Evolutionary conservation across 345 rosid species (phyloP).

Genomic region (Aquilaria malaccensis): DNA sequence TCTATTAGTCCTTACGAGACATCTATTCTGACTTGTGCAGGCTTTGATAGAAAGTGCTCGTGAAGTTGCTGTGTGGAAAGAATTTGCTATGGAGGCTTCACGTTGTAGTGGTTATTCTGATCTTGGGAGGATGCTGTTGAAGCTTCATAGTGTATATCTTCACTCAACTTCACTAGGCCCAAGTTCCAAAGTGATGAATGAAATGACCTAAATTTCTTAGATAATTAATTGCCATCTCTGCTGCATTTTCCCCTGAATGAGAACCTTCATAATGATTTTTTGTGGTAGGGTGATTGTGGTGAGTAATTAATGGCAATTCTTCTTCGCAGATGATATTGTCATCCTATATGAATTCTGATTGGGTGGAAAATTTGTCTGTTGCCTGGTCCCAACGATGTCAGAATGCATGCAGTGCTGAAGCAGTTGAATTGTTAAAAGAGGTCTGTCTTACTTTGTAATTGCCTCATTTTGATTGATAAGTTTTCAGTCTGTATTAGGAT

Average conservation of each 20-base stretch:
- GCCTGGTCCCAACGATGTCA: conserved; percentile 70
- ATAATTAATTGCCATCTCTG: background rate
- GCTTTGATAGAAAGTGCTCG: conserved; percentile 70
- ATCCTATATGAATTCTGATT: conserved; percentile 50
- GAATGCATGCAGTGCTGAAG: conserved; percentile 69
- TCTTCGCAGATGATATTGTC: conserved; percentile 71
- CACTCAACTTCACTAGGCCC: background rate
- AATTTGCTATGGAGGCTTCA: conserved; percentile 86
- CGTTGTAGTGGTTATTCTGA: conserved; percentile 69
- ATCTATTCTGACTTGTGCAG: conserved; percentile 32
- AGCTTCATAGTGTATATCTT: conserved; percentile 67
- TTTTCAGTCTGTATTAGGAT: background rate
- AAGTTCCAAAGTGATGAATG: too few species aligned
- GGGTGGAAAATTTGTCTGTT: conserved; percentile 51
- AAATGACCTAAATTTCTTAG: background rate
- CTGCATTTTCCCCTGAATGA: conserved; percentile 6
- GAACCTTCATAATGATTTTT: too few species aligned
- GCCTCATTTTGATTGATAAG: background rate
- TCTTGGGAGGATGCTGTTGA: conserved; percentile 87
- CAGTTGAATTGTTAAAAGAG: conserved; percentile 79
- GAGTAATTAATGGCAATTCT: conserved; percentile 10
- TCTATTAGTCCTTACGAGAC: conserved; percentile 3
- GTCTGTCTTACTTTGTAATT: conserved; percentile 27
- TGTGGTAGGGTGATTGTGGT: too few species aligned
- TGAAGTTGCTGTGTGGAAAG: conserved; percentile 80